phyloP scores from a whole-genome alignment of 441 rosid species.

The Populus tomentosa region DNA sequence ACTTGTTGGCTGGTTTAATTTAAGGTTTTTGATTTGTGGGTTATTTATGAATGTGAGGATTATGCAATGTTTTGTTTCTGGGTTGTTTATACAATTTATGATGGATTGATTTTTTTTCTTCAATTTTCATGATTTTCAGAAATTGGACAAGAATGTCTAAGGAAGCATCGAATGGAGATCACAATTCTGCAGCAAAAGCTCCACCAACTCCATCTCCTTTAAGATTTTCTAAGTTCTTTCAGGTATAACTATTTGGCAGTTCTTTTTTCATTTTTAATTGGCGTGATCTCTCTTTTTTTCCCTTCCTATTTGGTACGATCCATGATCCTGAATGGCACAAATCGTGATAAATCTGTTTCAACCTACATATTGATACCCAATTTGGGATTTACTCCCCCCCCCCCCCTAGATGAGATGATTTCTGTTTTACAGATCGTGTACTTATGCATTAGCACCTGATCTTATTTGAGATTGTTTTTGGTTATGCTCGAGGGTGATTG shows the following conservation, averaged over 20 bases:
- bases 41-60: not conserved
- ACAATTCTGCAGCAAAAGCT: slow-evolving; percentile 48
- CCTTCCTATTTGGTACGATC: not conserved
- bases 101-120: not conserved
- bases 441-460: not conserved
- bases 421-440: not conserved
- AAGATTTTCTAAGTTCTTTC: slow-evolving; percentile 83
- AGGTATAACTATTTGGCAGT: slow-evolving; percentile 36
- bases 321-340: not conserved
- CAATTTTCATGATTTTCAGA: slow-evolving; percentile 5
- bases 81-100: slow-evolving; percentile 7
- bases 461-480: not conserved
- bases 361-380: not conserved
- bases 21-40: not conserved
- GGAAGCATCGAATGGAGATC: slow-evolving; percentile 45
- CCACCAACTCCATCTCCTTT: slow-evolving; percentile 95
- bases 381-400: not conserved
- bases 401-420: not conserved
- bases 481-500: not conserved
- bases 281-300: not conserved
- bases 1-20: not conserved
- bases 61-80: not conserved
- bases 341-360: not conserved
- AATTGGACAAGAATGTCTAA: slow-evolving; percentile 56
- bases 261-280: not conserved